These are phyloP conservation scores for Saturnispora kantuleensis DNA, from an alignment of 805 yeast species.

Conservation along the genomic window DNA sequence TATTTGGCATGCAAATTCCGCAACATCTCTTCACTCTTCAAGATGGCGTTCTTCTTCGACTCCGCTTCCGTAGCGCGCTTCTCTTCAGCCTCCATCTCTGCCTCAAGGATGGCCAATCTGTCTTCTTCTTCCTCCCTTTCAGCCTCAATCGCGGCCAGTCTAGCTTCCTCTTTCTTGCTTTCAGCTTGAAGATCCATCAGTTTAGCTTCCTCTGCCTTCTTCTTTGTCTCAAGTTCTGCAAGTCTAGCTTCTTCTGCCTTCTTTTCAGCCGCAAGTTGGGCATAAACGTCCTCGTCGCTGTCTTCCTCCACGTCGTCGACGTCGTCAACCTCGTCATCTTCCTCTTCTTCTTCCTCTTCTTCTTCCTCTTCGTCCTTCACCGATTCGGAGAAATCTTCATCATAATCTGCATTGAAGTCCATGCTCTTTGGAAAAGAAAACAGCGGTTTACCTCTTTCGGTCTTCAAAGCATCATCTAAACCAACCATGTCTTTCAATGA, in stretches of 20 bases:
- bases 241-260: not conserved
- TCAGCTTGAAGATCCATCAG: not conserved
- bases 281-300: slow-evolving; percentile 3
- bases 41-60: not conserved
- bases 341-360: not conserved
- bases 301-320: slow-evolving; percentile 3
- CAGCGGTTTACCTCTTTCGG: not conserved
- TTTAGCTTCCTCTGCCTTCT: slow-evolving; percentile 1
- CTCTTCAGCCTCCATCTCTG: too few relatives aligned
- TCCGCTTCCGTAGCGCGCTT: too few relatives aligned
- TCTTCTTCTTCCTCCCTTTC: not conserved
- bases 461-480: not conserved
- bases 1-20: not conserved
- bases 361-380: slow-evolving; percentile 6
- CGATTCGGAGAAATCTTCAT: slow-evolving; percentile 5
- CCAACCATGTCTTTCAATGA: not conserved
- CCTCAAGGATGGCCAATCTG: too few relatives aligned
- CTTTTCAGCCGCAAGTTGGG: slow-evolving; percentile 1
- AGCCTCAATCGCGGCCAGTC: not conserved
- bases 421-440: not conserved
- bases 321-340: slow-evolving; percentile 9
- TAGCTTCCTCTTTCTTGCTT: not conserved
- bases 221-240: not conserved
- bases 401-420: not conserved
- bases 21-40: slow-evolving; percentile 1